Conservation (phyloP, 2,329 filamentous ascomycete species). For the Chaetomium strumarium region DNA sequence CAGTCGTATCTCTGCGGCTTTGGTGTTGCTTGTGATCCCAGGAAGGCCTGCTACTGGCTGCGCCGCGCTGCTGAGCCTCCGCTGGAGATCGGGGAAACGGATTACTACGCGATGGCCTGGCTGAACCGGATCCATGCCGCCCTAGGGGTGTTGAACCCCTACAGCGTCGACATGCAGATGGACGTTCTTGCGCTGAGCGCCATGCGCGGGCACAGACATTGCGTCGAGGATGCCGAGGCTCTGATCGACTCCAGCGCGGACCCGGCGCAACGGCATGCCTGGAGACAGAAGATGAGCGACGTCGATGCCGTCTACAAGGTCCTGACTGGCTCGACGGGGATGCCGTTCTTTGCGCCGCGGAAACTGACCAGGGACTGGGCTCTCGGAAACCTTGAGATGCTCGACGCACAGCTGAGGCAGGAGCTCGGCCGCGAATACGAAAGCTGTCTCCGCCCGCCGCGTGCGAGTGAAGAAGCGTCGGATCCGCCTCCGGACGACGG, state of each 20-base stretch:
- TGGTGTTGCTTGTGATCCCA: neutral
- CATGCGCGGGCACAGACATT: slow-evolving; percentile 10
- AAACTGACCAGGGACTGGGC: slow-evolving; percentile 9
- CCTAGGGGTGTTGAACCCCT: slow-evolving; percentile 5
- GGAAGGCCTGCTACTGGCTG: slow-evolving; percentile 15
- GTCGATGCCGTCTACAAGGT: neutral
- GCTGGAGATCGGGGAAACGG: slow-evolving; percentile 1
- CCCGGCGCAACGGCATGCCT: neutral
- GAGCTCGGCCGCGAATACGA: slow-evolving; percentile 9
- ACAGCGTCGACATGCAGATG: slow-evolving; percentile 3
- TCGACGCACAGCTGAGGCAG: slow-evolving; percentile 10
- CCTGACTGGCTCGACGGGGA: slow-evolving; percentile 11
- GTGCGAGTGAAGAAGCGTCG: neutral
- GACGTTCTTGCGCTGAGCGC: slow-evolving; percentile 9
- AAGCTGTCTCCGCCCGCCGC: slow-evolving; percentile 6
- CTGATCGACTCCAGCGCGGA: neutral
- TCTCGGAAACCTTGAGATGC: slow-evolving; percentile 3
- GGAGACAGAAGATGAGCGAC: neutral
- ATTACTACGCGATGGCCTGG: slow-evolving; percentile 16
- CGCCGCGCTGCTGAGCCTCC: slow-evolving; percentile 5
- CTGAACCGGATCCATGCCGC: slow-evolving; percentile 10
- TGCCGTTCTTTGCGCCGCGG: slow-evolving; percentile 12
- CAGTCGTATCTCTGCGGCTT: slow-evolving; percentile 16
- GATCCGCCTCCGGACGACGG: neutral
- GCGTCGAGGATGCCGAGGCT: slow-evolving; percentile 3